These are phyloP conservation scores for Xylaria sp. DNA, from an alignment of 2,329 filamentous ascomycete species.

Conservation along the genomic window DNA sequence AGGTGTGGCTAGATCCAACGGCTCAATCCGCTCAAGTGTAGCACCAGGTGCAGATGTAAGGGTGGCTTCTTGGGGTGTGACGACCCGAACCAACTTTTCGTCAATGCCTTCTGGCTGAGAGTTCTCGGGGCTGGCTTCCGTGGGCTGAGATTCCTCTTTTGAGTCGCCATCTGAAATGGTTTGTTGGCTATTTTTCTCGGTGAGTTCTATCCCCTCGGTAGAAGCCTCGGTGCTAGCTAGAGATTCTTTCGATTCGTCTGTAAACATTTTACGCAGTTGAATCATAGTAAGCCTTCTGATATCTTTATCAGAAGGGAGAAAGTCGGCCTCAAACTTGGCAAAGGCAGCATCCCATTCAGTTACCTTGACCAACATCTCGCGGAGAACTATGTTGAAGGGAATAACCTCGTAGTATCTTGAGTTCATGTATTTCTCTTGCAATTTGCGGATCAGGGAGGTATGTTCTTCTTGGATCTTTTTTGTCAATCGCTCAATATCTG, in stretches of 20 bases:
- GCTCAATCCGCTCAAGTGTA: constrained; percentile 59
- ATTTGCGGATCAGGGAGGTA: constrained; percentile 73
- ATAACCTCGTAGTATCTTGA: constrained; percentile 98
- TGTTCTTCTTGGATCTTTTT: constrained; percentile 89
- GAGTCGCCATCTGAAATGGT: constrained; percentile 38
- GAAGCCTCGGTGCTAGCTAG: constrained; percentile 75
- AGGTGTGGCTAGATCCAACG: constrained; percentile 60
- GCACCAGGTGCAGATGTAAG: constrained; percentile 48
- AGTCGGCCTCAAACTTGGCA: constrained; percentile 89
- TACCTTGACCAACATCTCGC: constrained; percentile 91
- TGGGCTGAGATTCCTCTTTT: constrained; percentile 39
- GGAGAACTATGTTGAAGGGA: constrained; percentile 87
- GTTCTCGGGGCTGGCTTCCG: constrained; percentile 34
- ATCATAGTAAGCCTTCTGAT: constrained; percentile 90
- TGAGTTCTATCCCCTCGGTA: constrained; percentile 62
- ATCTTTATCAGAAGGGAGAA: constrained; percentile 94
- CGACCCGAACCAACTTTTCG: constrained; percentile 35
- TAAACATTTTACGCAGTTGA: constrained; percentile 93
- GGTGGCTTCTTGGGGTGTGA: constrained; percentile 48
- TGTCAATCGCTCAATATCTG: constrained; percentile 80
- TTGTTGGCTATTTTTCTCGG: constrained; percentile 59
- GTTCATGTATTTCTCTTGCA: constrained; percentile 91
- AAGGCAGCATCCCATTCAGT: constrained; percentile 94
- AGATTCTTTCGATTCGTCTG: constrained; percentile 85
- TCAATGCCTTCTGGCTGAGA: constrained; percentile 32